These are phyloP conservation scores for Hypoxylon lienhwacheense DNA, from an alignment of 495 filamentous ascomycete species.

Conservation along the genomic window DNA sequence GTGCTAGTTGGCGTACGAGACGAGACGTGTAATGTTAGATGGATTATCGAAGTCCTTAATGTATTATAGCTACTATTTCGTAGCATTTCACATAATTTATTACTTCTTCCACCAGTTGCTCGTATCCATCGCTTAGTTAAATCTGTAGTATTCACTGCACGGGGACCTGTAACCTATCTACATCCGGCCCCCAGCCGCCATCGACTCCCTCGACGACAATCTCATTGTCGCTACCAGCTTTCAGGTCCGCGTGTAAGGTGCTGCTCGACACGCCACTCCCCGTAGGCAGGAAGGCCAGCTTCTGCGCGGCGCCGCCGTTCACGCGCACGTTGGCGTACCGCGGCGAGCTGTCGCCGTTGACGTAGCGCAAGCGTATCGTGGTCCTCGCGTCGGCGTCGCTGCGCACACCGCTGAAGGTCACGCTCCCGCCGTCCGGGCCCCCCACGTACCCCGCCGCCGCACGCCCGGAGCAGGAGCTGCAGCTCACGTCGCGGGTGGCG, in stretches of 20 bases:
- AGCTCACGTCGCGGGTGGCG: conserved; percentile 43
- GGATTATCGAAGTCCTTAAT: too few relatives aligned
- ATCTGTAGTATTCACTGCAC: conserved; percentile 16
- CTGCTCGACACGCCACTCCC: conserved; percentile 37
- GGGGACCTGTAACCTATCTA: conserved; percentile 60
- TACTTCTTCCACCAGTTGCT: background rate
- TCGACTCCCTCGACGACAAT: conserved; percentile 53
- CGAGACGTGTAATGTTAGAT: too few relatives aligned
- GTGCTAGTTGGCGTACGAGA: too few relatives aligned
- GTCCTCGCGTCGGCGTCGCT: conserved; percentile 51
- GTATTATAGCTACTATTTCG: conserved; percentile 1
- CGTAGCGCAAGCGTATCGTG: conserved; percentile 57
- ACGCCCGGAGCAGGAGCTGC: conserved; percentile 50
- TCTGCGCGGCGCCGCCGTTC: conserved; percentile 53
- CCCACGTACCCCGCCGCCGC: conserved; percentile 58
- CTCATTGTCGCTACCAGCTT: conserved; percentile 47
- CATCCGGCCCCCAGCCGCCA: conserved; percentile 56
- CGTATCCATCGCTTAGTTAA: background rate
- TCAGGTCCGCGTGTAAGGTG: conserved; percentile 48
- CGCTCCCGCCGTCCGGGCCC: conserved; percentile 48
- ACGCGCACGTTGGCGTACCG: conserved; percentile 58
- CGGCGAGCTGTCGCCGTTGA: conserved; percentile 55
- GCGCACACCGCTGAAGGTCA: conserved; percentile 49
- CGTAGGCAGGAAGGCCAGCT: conserved; percentile 54
- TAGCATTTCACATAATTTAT: too few relatives aligned